Base-by-base conservation (phyloP, 2,329 filamentous ascomycete genomes). In the Pseudogymnoascus verrucosus region DNA sequence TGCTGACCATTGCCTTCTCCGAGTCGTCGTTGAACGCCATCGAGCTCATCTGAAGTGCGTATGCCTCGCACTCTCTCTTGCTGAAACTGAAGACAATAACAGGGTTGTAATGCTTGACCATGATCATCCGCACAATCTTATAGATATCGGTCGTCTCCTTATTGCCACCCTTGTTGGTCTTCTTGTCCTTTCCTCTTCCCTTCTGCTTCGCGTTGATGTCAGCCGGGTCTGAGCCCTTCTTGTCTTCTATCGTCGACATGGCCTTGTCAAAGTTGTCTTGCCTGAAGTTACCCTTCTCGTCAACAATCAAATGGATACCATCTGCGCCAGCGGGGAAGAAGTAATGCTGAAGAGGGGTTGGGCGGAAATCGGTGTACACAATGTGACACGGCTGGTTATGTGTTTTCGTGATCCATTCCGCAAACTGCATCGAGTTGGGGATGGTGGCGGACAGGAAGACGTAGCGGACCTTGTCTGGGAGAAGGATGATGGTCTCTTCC, bases 31-130 rank as follows among this genome's bases (percentile, higher is more conserved):
- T 99, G 83, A 99, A 97, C 57, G 90, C 88, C 72, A 98, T 84
- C 65, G 86, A 84, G 62, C 88, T 93, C 78, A 97, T 93, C 69
- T 91, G 85, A 57, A 99, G 80, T 1, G 95, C 95, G 75, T 95
- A 87, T 67, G 88, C 87, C 78, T 99, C 95, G 74, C 93, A 97
- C 71, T 98, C 93, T 68, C 93, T 85, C 80, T 99, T 99, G 82
- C 93, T 97, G 79, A 99, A 99, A 77, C 93, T 98, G 84, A 99
- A 99, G 40, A 99, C 92, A 74, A 99, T 99, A 71, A 98, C 95
- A 0, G 95, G 95, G 72, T 99, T 97, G 78, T 95, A 96, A 74
- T 90, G 95, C 79, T 93, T 96, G 77, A 91, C 84, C 88, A 99
- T 96, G 70, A 98, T 96, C 95, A 99, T 99, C 76, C 90, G 90